phyloP scores from a whole-genome alignment of 2,329 filamentous ascomycete species.

The Alternaria novae-zelandiae region DNA sequence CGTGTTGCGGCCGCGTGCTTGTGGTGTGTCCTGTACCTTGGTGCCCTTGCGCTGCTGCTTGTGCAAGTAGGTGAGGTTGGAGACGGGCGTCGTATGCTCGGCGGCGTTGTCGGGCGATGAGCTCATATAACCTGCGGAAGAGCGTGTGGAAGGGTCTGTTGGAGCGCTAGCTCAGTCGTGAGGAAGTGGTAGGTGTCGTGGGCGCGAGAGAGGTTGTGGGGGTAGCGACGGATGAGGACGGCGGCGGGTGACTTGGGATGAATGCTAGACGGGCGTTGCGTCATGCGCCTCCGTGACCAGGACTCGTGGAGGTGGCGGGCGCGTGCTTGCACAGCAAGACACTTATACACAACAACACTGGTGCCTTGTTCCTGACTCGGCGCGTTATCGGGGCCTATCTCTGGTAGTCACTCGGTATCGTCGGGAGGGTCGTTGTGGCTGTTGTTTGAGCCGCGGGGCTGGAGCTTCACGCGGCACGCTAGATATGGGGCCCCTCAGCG shows the following conservation, averaged over 20 bases:
- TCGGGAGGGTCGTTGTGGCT: slow-evolving; percentile 13
- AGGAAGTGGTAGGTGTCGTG: slow-evolving; percentile 4
- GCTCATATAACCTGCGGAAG: slow-evolving; percentile 46
- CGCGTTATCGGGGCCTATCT: slow-evolving; percentile 16
- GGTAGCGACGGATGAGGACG: slow-evolving; percentile 20
- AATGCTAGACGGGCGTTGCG: slow-evolving; percentile 30
- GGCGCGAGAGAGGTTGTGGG: slow-evolving; percentile 1
- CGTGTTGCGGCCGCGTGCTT: slow-evolving; percentile 45
- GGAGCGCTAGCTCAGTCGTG: slow-evolving; percentile 14
- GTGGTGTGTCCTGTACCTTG: slow-evolving; percentile 44
- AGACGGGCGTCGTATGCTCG: slow-evolving; percentile 40
- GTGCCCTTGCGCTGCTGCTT: slow-evolving; percentile 44
- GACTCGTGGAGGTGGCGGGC: slow-evolving; percentile 26
- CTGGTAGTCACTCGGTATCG: slow-evolving; percentile 11
- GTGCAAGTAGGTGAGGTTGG: slow-evolving; percentile 45
- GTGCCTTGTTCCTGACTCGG: slow-evolving; percentile 22
- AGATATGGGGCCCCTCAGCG: slow-evolving; percentile 24
- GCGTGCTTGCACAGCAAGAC: slow-evolving; percentile 23
- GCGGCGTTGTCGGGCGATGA: slow-evolving; percentile 44
- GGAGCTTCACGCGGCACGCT: slow-evolving; percentile 15
- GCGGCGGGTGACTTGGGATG: slow-evolving; percentile 25
- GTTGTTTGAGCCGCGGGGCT: slow-evolving; percentile 9
- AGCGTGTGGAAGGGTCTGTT: slow-evolving; percentile 9
- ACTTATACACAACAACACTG: slow-evolving; percentile 4
- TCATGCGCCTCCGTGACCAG: slow-evolving; percentile 31